These are phyloP conservation scores for Daldinia sp. DNA, from an alignment of 2,329 filamentous ascomycete species.

Conservation along the genomic window DNA sequence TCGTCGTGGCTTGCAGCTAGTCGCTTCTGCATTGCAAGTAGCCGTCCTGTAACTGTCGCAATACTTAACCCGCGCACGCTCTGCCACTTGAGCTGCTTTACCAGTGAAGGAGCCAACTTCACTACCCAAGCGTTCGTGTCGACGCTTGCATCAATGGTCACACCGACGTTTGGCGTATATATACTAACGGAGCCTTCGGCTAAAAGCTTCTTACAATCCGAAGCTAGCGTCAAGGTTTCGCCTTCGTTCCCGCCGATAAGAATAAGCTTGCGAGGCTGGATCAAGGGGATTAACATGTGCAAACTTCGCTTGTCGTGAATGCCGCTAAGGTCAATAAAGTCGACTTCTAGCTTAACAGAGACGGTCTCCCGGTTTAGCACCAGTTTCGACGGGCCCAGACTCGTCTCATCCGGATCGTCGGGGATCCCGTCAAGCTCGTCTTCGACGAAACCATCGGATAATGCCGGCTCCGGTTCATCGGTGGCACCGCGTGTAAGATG, in stretches of 20 bases:
- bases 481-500: conserved; percentile 54
- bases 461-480: conserved; percentile 56
- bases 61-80: conserved; percentile 89
- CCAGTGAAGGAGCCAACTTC: conserved; percentile 83
- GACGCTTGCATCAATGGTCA: conserved; percentile 85
- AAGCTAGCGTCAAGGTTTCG: conserved; percentile 81
- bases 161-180: conserved; percentile 80
- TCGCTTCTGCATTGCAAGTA: conserved; percentile 51
- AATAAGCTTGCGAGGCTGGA: conserved; percentile 92
- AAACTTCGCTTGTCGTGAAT: conserved; percentile 93
- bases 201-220: conserved; percentile 77
- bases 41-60: conserved; percentile 86
- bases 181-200: conserved; percentile 71
- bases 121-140: conserved; percentile 98
- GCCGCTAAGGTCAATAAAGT: conserved; percentile 90
- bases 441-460: conserved; percentile 52
- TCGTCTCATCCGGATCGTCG: conserved; percentile 60
- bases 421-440: conserved; percentile 68
- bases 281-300: conserved; percentile 92
- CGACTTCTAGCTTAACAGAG: conserved; percentile 76
- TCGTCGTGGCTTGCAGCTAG: conserved; percentile 59
- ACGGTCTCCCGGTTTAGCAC: conserved; percentile 70
- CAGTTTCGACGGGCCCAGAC: conserved; percentile 76
- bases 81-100: conserved; percentile 92
- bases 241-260: conserved; percentile 81